Evolutionary conservation across 805 yeast genomes (phyloP).

Genomic region (Barnettozyma siamensis): DNA sequence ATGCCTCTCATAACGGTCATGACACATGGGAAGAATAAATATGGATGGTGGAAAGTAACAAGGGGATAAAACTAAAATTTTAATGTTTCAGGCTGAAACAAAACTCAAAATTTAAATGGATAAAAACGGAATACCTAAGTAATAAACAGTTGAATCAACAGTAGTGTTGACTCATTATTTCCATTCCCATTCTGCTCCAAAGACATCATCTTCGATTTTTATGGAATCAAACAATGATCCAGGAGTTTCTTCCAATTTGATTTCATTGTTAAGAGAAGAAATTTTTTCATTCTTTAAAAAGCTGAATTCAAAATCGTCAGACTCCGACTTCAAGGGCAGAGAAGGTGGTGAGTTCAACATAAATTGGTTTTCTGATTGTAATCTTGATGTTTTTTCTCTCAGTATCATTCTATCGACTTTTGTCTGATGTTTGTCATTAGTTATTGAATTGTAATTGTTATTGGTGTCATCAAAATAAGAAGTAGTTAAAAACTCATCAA

Average conservation of each 20-base stretch:
- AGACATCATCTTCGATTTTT: conserved; percentile 9
- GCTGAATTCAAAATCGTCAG: conserved; percentile 20
- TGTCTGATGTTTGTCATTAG: conserved; percentile 2
- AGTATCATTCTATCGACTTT: conserved; percentile 4
- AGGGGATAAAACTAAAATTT: no score
- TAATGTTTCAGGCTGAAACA: no score
- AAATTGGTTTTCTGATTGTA: not conserved
- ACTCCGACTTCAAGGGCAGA: conserved; percentile 7
- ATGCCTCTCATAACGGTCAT: no score
- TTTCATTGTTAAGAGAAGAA: not conserved
- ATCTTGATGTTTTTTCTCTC: not conserved
- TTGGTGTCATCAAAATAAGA: conserved; percentile 18
- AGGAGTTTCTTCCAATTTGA: conserved; percentile 6
- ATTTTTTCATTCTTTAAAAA: conserved; percentile 19
- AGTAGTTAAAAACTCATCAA: conserved; percentile 22
- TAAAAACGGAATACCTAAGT: no score
- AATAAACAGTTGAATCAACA: no score
- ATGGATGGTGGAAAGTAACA: no score
- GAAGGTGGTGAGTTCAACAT: conserved; percentile 7
- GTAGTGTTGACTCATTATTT: no score
- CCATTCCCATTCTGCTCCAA: conserved; percentile 20
- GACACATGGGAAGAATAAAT: no score
- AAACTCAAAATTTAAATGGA: no score
- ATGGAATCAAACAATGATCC: conserved; percentile 14
- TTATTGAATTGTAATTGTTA: not conserved